phyloP scores from a whole-genome alignment of 2,329 filamentous ascomycete species.

The Neodidymelliopsis sp. region DNA sequence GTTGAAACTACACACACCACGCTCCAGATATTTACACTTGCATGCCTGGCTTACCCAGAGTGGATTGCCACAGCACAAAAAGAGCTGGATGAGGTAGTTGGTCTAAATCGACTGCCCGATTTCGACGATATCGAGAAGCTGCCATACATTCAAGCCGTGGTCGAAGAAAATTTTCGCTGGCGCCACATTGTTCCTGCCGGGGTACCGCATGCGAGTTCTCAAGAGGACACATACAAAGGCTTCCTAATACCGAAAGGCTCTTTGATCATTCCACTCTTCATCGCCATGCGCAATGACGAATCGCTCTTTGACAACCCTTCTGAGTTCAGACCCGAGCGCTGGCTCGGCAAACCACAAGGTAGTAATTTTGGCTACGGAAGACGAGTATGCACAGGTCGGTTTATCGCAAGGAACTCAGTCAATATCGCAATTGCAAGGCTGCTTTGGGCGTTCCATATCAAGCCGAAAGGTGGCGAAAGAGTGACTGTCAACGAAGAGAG shows the following conservation, averaged over 20 bases:
- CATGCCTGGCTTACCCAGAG: conserved; percentile 22
- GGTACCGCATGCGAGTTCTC: conserved; percentile 54
- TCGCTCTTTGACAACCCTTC: conserved; percentile 38
- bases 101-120: conserved; percentile 22
- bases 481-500: too few relatives aligned
- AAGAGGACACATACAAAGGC: conserved; percentile 57
- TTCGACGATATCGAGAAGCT: conserved; percentile 33
- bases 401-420: conserved; percentile 47
- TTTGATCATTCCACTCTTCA: conserved; percentile 45
- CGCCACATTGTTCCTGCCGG: conserved; percentile 50
- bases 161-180: conserved; percentile 43
- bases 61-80: conserved; percentile 20
- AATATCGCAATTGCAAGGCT: conserved; percentile 60
- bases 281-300: conserved; percentile 43
- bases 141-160: conserved; percentile 37
- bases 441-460: conserved; percentile 60
- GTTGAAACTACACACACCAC: conserved; percentile 28
- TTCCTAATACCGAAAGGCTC: conserved; percentile 55
- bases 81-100: conserved; percentile 32
- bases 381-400: too few relatives aligned
- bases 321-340: conserved; percentile 48
- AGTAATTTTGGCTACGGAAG: conserved; percentile 59
- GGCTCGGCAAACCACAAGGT: conserved; percentile 27
- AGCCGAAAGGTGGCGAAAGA: too few relatives aligned
- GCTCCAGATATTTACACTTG: too few relatives aligned